A percentile compares a stretch with the other conserved stretches of the same genome.
These are phyloP conservation scores for Acacia crassicarpa DNA, from an alignment of 306 rosid genomes.

Conservation along the genomic window DNA sequence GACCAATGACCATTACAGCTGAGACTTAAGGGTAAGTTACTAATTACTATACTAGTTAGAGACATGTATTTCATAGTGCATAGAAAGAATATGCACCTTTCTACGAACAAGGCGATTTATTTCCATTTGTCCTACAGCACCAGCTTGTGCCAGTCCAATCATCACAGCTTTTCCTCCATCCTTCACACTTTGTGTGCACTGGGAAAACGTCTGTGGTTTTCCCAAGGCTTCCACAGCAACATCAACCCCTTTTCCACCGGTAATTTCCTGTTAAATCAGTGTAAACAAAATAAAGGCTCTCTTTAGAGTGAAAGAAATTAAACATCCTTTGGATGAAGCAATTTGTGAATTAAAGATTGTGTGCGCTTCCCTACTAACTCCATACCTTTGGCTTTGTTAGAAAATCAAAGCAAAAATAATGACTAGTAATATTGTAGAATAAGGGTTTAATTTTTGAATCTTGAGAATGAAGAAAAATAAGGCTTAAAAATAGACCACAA, in stretches of 20 bases:
- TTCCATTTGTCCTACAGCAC: slow-evolving; percentile 83
- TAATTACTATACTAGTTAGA: background rate
- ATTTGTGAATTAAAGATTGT: background rate
- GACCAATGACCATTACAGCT: background rate
- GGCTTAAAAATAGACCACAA: background rate
- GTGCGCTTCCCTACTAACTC: background rate
- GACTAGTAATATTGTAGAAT: background rate
- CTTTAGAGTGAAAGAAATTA: slow-evolving; percentile 7
- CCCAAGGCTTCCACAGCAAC: slow-evolving; percentile 97
- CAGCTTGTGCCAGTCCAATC: slow-evolving; percentile 81
- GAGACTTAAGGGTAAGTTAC: background rate
- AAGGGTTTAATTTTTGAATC: background rate
- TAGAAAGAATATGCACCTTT: slow-evolving; percentile 54
- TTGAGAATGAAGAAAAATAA: background rate
- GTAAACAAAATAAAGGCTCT: slow-evolving; percentile 17
- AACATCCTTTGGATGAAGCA: background rate
- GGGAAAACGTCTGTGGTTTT: slow-evolving; percentile 78
- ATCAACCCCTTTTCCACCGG: slow-evolving; percentile 91
- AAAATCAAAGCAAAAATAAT: background rate
- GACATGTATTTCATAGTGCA: background rate
- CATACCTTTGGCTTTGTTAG: background rate
- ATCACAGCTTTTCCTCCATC: slow-evolving; percentile 98
- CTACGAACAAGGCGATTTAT: slow-evolving; percentile 92
- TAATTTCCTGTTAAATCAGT: slow-evolving; percentile 70
- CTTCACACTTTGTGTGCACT: slow-evolving; percentile 78